phyloP scores from a whole-genome alignment of 2,329 filamentous ascomycete genomes.

The Colletotrichum coccodes region DNA sequence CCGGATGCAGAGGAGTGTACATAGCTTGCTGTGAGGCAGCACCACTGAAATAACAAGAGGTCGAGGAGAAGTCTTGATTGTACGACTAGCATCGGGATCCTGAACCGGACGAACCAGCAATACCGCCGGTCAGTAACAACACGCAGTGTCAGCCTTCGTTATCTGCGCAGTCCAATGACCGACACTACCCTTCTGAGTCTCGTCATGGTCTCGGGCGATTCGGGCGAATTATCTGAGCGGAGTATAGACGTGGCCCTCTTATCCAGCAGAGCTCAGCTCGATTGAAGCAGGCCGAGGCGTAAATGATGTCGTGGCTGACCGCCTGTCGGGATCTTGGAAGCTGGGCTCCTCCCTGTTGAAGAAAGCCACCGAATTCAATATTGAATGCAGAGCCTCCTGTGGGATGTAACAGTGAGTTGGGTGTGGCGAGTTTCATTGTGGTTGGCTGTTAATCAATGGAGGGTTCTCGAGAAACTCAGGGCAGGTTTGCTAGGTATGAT shows the following conservation, averaged over 20 bases:
- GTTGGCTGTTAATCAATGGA: conserved; percentile 7
- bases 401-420: background rate
- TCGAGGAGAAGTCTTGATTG: background rate
- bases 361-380: conserved; percentile 13
- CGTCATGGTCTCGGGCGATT: background rate
- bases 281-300: conserved; percentile 28
- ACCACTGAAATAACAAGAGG: conserved; percentile 1
- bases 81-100: background rate
- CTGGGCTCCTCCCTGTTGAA: conserved; percentile 1
- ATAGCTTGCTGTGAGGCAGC: conserved; percentile 3
- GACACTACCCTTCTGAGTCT: background rate
- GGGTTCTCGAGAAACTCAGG: background rate
- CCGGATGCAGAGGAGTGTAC: background rate
- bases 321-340: conserved; percentile 3
- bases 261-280: conserved; percentile 1
- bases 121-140: background rate
- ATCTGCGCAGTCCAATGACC: background rate
- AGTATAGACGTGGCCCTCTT: conserved; percentile 10
- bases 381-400: conserved; percentile 27
- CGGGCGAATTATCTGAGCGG: background rate
- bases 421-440: conserved; percentile 3
- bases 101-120: conserved; percentile 14
- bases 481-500: background rate
- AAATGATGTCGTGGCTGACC: conserved; percentile 9
- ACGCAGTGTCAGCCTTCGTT: conserved; percentile 7